A percentile compares a stretch with the other conserved stretches of the same genome.
phyloP scores from a whole-genome alignment of 768 basidiomycete genomes.

The Chalciporus piperatus region DNA sequence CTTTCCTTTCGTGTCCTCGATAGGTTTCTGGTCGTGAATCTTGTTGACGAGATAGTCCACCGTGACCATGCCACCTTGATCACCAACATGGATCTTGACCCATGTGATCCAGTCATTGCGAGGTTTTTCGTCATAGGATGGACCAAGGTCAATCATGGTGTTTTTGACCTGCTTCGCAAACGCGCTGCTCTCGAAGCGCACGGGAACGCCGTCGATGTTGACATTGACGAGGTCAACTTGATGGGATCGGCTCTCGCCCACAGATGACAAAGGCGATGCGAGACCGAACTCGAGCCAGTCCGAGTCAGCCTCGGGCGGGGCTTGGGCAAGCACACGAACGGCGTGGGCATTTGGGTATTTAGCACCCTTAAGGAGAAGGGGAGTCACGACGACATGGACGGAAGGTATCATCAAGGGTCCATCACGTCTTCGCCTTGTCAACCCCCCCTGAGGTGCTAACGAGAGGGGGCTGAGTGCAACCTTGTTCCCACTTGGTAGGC shows the following conservation, averaged over 20 bases:
- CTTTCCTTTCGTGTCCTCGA: slow-evolving; percentile 33
- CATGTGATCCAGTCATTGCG: slow-evolving; percentile 62
- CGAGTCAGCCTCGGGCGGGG: slow-evolving; percentile 56
- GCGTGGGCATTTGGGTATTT: slow-evolving; percentile 49
- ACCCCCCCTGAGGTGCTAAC: slow-evolving; percentile 26
- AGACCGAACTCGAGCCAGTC: slow-evolving; percentile 79
- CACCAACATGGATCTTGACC: slow-evolving; percentile 59
- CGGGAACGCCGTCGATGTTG: slow-evolving; percentile 63
- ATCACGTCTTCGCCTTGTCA: slow-evolving; percentile 43
- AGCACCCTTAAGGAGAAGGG: slow-evolving; percentile 32
- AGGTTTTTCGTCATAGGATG: slow-evolving; percentile 52
- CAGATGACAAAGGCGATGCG: slow-evolving; percentile 33
- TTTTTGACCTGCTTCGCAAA: slow-evolving; percentile 36
- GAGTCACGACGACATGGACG: slow-evolving; percentile 52
- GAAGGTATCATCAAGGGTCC: slow-evolving; percentile 63
- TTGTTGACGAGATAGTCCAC: slow-evolving; percentile 63
- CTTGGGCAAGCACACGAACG: slow-evolving; percentile 54
- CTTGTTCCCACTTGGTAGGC: slow-evolving; percentile 20
- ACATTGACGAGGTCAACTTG: slow-evolving; percentile 51
- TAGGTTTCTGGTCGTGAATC: neutral
- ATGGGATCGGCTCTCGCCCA: slow-evolving; percentile 31
- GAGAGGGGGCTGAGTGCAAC: slow-evolving; percentile 10
- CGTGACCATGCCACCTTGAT: slow-evolving; percentile 50
- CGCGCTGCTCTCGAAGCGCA: slow-evolving; percentile 53
- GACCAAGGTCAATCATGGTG: slow-evolving; percentile 32